Evolutionary conservation across 1,139 yeast species (phyloP).

Genomic region (Suhomyces kunorum): DNA sequence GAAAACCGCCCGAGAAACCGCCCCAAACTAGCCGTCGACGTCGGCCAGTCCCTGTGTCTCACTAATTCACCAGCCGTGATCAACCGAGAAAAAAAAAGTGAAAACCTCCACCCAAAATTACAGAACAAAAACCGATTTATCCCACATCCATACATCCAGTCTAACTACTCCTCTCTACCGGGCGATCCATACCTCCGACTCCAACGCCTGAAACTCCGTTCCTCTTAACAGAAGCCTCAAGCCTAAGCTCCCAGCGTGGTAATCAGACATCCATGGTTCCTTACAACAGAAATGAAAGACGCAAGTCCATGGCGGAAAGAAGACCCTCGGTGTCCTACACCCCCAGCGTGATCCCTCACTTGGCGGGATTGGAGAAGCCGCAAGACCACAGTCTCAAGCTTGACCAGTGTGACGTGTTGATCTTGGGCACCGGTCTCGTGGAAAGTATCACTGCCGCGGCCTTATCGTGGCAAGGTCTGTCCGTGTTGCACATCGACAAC

Average conservation of each 20-base stretch:
- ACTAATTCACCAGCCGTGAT: conserved; percentile 1
- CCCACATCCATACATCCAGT: not conserved
- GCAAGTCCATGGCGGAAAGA: conserved; percentile 74
- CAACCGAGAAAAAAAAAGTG: conserved; percentile 1
- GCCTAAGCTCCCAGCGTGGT: not conserved
- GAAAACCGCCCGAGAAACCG: no score
- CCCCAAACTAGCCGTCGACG: no score
- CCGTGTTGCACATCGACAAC: conserved; percentile 83
- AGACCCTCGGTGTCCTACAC: conserved; percentile 59
- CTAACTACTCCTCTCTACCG: not conserved
- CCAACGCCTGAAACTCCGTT: not conserved
- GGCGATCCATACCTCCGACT: not conserved
- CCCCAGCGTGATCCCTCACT: conserved; percentile 70
- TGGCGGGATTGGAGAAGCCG: conserved; percentile 77
- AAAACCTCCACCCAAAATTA: not conserved
- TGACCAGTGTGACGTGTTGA: conserved; percentile 79
- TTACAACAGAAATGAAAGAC: conserved; percentile 43
- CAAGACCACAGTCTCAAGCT: conserved; percentile 48
- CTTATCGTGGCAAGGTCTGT: conserved; percentile 93
- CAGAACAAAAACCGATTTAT: not conserved
- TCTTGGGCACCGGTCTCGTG: conserved; percentile 88
- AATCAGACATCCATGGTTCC: conserved; percentile 10
- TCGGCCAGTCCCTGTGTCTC: no score
- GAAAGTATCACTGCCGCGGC: conserved; percentile 93
- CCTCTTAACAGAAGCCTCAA: not conserved